phyloP scores from a whole-genome alignment of 176 grass and related monocot species.

The Carex kokanica region DNA sequence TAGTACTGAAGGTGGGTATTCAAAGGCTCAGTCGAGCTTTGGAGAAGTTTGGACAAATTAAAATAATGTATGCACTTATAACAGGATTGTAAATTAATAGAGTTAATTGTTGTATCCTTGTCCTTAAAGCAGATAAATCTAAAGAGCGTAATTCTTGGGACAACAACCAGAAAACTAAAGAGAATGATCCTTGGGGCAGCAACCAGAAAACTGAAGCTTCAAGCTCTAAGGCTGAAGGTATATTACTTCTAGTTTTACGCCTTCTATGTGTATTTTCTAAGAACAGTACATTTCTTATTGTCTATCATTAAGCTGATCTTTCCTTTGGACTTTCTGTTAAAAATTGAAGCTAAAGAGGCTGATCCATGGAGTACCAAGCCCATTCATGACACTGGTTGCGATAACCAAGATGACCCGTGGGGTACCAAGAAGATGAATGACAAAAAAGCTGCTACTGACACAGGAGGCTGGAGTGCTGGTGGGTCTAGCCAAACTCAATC shows the following conservation, averaged over 20 bases:
- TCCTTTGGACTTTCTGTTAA: neutral
- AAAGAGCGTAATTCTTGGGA: conserved; percentile 22
- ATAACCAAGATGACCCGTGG: conserved; percentile 4
- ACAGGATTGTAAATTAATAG: neutral
- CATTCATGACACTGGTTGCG: neutral
- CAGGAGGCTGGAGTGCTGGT: conserved; percentile 20
- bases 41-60: neutral
- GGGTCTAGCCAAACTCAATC: conserved; percentile 20
- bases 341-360: neutral
- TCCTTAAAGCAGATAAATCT: conserved; percentile 16
- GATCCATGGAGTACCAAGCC: conserved; percentile 9
- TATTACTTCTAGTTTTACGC: neutral
- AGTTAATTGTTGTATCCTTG: conserved; percentile 5
- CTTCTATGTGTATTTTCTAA: neutral
- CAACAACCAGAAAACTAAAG: conserved; percentile 3
- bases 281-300: neutral
- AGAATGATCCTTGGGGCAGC: conserved; percentile 22
- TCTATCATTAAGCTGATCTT: neutral
- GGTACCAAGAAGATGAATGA: neutral
- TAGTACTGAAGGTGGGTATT: conserved; percentile 20
- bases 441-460: neutral
- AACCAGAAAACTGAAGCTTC: conserved; percentile 6
- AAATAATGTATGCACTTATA: neutral
- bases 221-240: neutral
- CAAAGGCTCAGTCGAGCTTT: neutral